Conservation (phyloP, 169 alveolate species). For the Plasmodium knowlesi region DNA sequence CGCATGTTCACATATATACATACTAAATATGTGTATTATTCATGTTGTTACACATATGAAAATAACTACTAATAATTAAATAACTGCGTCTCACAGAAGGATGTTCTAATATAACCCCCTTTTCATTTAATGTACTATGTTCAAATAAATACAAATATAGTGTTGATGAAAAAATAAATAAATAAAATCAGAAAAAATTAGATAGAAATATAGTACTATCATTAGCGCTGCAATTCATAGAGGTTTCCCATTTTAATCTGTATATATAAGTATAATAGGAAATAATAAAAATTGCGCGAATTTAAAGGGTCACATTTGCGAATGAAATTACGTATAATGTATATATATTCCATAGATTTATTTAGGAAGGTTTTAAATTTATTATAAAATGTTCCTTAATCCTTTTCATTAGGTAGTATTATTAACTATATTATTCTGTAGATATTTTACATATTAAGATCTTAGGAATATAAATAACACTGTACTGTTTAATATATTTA, state of each 20-base stretch:
- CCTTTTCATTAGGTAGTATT: background rate
- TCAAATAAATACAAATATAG: background rate
- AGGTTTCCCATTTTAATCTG: background rate
- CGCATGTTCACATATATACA: background rate
- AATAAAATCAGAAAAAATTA: background rate
- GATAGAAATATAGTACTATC: background rate
- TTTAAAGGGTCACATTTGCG: slow-evolving; percentile 1
- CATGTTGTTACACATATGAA: background rate
- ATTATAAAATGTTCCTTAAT: background rate
- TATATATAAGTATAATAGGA: background rate
- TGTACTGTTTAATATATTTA: background rate
- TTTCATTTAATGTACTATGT: background rate
- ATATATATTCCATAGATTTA: background rate
- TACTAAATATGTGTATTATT: background rate
- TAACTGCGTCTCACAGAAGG: background rate
- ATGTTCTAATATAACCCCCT: background rate
- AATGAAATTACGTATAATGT: background rate
- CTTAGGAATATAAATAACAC: background rate
- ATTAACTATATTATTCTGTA: too few species aligned
- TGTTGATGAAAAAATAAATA: background rate
- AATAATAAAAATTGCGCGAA: background rate
- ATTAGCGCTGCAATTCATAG: background rate
- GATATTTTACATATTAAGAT: background rate
- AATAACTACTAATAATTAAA: background rate
- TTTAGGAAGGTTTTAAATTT: background rate